A percentile compares a stretch with the other conserved stretches of the same genome.
phyloP scores from a whole-genome alignment of 345 rosid genomes.

The Boechera stricta region DNA sequence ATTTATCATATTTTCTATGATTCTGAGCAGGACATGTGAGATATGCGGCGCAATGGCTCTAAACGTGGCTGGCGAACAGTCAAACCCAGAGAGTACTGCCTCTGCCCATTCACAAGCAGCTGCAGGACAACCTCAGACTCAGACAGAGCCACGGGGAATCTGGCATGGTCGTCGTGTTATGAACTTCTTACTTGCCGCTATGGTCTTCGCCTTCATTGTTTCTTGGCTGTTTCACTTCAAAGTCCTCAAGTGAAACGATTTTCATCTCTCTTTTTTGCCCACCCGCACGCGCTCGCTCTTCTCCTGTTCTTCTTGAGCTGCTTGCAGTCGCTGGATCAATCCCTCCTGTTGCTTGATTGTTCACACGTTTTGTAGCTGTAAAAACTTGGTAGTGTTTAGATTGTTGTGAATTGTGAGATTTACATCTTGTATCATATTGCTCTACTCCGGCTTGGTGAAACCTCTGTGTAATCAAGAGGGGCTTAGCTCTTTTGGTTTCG shows the following conservation, averaged over 20 bases:
- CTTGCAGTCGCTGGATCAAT: slow-evolving; percentile 27
- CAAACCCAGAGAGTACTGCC: slow-evolving; percentile 40
- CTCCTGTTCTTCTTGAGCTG: slow-evolving; percentile 35
- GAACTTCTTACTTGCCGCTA: slow-evolving; percentile 65
- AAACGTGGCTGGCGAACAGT: slow-evolving; percentile 53
- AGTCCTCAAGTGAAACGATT: slow-evolving; percentile 40
- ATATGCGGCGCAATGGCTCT: slow-evolving; percentile 64
- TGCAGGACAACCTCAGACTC: slow-evolving; percentile 43
- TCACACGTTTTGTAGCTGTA: slow-evolving; percentile 46
- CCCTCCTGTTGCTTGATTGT: slow-evolving; percentile 45
- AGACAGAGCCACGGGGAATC: slow-evolving; percentile 51
- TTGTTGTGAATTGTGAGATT: slow-evolving; percentile 36
- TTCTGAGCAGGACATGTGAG: slow-evolving; percentile 60
- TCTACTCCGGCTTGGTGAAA: slow-evolving; percentile 26
- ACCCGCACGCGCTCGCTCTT: slow-evolving; percentile 21
- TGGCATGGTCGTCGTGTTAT: slow-evolving; percentile 70
- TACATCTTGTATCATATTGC: slow-evolving; percentile 44
- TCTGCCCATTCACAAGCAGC: slow-evolving; percentile 46
- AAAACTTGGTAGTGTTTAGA: slow-evolving; percentile 36
- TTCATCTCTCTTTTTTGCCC: slow-evolving; percentile 2
- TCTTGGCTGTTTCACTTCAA: slow-evolving; percentile 74
- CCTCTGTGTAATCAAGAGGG: slow-evolving; percentile 2
- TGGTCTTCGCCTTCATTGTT: slow-evolving; percentile 66
- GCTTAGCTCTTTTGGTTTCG: slow-evolving; percentile 6
- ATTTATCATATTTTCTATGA: slow-evolving; percentile 16